Conservation (phyloP, 306 rosid species). For the Prunus persica region Prunus_persica_NCBIv2 NC_034009.1:40762001-40762500, state of each 20-base stretch:
- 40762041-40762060: neutral
- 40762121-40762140: neutral
- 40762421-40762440: neutral
- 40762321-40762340: neutral
- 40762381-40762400: too few species aligned
- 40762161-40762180: neutral
- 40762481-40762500: too few species aligned
- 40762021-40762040: slow-evolving; percentile 49
- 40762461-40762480: neutral
- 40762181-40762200: neutral
- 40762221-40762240: neutral
- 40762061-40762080: neutral
- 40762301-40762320: neutral
- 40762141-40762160: neutral
- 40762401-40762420: neutral
- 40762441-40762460: neutral
- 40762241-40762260: neutral
- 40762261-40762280: neutral
- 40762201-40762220: neutral
- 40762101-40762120: neutral
- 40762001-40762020: slow-evolving; percentile 53
- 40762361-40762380: too few species aligned
- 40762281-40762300: neutral
- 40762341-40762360: too few species aligned
- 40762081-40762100: neutral